Evolutionary conservation across 2,329 filamentous ascomycete species (phyloP), one percentile per base, ranked within the genome.

Genomic region (Fusarium succisae): DNA sequence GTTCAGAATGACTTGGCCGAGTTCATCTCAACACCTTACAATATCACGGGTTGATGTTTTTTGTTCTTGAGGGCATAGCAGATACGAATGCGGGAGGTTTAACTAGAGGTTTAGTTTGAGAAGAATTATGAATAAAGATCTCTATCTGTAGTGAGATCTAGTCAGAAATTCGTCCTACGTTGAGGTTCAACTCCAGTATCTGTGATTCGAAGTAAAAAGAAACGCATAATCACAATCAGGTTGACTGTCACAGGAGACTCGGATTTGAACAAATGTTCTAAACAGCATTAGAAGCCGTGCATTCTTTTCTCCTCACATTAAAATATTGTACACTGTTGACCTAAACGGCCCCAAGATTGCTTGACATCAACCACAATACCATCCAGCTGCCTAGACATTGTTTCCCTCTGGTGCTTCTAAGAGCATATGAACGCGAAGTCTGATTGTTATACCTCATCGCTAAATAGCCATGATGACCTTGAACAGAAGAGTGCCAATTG

Each of bases 401-500:
- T 22, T 41, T 32, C 41, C 53, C 43, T n/a, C 13, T 30, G 17
- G 30, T 48, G 12, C 41, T 37, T 17, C 24, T 7, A 20, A 37
- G 24, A 58, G 43, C 56, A 58, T 26, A 28, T 28, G 30, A 24
- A 28, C 35, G 4, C 13, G 15, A 28, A 54, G 45, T 26, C 14
- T n/a, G 22, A 24, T 10, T 26, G 26, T 32, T 9, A 5, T 30
- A 3, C 6, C 48, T n/a, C 35, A 10, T 35, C 8, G 14, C 59
- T 44, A 76, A 37, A 63, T 44, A 28, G 65, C 13, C 55, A 79
- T 72, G 30, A 69, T 74, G 38, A 73, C 79, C 63, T 81, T 61
- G 11, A 82, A 32, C 22, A 79, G 64, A 4, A 82, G 54, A n/a
- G 74, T 73, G 14, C 71, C 70, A 44, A 82, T 68, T 5, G 60